Evolutionary conservation across 129 eudicot species (phyloP).

Genomic region (Logfia minima): DNA sequence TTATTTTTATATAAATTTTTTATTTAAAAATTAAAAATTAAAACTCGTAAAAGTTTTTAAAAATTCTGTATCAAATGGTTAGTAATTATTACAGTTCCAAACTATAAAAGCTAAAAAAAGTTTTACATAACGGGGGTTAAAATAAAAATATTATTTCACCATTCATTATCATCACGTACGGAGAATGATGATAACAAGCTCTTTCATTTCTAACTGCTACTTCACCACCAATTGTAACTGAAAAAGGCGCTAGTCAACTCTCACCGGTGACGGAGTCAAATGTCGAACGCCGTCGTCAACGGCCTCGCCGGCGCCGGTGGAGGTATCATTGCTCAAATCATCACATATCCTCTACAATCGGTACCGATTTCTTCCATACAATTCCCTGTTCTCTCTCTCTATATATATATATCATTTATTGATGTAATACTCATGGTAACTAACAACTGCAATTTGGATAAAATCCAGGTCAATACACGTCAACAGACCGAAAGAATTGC

Average conservation of each 20-base stretch:
- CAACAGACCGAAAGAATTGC: conserved; percentile 93
- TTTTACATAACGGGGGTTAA: too few species aligned
- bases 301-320: conserved; percentile 99
- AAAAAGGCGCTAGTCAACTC: not conserved
- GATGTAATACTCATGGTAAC: not conserved
- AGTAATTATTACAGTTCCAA: too few species aligned
- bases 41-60: too few species aligned
- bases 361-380: conserved; percentile 29
- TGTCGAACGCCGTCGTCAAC: conserved; percentile 86
- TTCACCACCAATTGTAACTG: conserved; percentile 1
- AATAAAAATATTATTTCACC: too few species aligned
- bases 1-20: too few species aligned
- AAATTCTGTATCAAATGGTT: too few species aligned
- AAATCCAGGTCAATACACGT: conserved; percentile 70
- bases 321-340: conserved; percentile 83
- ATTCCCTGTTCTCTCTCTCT: not conserved
- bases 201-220: not conserved
- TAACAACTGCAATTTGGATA: not conserved
- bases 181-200: conserved; percentile 20
- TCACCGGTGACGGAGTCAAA: conserved; percentile 23
- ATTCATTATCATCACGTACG: not conserved
- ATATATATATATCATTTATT: not conserved
- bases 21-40: too few species aligned
- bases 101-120: too few species aligned
- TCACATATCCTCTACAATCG: conserved; percentile 96